Conservation (phyloP, 164 flowering plant species). For the Dillenia suffruticosa region DNA sequence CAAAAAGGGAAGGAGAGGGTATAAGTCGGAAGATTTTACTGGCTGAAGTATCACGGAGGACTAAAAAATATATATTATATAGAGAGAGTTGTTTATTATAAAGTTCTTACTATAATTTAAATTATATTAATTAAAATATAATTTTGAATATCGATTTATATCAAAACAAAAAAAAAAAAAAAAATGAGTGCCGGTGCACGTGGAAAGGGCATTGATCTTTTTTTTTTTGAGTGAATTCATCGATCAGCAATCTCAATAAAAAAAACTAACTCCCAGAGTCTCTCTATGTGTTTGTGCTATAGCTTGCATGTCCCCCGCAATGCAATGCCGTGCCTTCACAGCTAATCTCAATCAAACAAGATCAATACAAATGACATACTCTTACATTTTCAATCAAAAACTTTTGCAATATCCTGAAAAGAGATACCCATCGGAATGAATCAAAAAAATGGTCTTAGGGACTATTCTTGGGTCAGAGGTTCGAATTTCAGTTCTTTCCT, state of each 20-base stretch:
- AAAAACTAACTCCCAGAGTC: neutral
- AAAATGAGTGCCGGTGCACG: no score
- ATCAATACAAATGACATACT: neutral
- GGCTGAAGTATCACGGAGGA: neutral
- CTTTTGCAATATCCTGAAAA: neutral
- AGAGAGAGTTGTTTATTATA: neutral
- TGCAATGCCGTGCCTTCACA: constrained; percentile 13
- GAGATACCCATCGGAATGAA: no score
- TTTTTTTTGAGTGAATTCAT: no score
- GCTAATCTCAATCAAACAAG: neutral
- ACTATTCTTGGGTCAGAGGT: no score
- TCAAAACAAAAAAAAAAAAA: no score
- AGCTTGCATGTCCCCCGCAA: constrained; percentile 2
- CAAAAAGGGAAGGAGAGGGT: neutral
- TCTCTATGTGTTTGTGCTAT: neutral
- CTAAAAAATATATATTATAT: neutral
- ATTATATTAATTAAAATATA: neutral
- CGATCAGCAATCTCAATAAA: no score
- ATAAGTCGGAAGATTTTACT: neutral
- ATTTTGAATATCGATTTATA: no score
- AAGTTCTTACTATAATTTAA: neutral
- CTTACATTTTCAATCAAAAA: neutral
- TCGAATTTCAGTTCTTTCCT: neutral
- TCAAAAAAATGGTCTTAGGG: no score
- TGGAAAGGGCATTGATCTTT: no score